Evolutionary conservation across 495 filamentous ascomycete species (phyloP).

Genomic region (Xylaria telfairii): DNA sequence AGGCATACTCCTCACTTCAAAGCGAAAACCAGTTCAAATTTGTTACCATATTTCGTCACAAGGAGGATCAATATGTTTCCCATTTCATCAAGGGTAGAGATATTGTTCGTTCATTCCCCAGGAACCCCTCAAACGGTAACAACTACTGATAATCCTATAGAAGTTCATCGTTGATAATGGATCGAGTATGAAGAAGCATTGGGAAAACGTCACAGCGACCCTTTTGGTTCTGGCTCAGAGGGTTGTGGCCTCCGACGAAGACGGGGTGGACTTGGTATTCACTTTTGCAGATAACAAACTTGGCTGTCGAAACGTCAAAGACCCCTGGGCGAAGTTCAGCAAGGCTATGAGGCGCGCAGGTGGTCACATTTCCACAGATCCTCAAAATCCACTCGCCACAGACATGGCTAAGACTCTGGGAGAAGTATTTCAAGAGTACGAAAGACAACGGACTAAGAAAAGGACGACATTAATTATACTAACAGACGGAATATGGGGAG

Average conservation of each 20-base stretch:
- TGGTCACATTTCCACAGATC: neutral
- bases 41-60: neutral
- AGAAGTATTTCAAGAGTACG: neutral
- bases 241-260: neutral
- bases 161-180: conserved; percentile 3
- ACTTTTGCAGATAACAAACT: neutral
- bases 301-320: neutral
- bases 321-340: neutral
- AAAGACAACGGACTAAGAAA: neutral
- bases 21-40: neutral
- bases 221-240: neutral
- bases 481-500: conserved; percentile 1
- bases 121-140: neutral
- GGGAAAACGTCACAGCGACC: neutral
- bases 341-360: neutral
- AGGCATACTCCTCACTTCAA: neutral
- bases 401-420: neutral
- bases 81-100: neutral
- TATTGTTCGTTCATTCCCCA: neutral
- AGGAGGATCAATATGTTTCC: neutral
- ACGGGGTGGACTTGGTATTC: neutral
- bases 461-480: neutral
- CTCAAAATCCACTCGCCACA: neutral
- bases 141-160: neutral
- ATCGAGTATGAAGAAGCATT: neutral